Evolutionary conservation across 495 filamentous ascomycete genomes (phyloP), one percentile per base, ranked within the genome.

Genomic region (Amphirosellinia nigrospora): DNA sequence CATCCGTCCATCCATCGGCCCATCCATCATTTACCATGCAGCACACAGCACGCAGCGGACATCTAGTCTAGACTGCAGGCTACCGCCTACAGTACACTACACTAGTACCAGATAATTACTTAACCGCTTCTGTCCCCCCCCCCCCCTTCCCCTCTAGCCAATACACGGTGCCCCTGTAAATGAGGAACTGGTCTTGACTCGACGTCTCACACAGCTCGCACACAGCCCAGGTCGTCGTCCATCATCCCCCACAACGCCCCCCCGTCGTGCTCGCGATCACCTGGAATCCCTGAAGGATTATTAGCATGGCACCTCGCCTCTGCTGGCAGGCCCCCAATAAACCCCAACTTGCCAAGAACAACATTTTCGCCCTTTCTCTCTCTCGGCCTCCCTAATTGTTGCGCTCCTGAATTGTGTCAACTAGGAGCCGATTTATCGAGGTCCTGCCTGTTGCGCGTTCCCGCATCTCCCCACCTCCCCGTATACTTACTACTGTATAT

Each of bases 311-410:
- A 28, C 39, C 48, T 56, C 39, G 39, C 46, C 64, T 78, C 71
- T 73, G 71, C 64, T 72, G 63, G 45, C 39, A 58, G 55, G 16
- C 28, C 63, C 63, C 63, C 45, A 48, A 48, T 58, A 70, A 73
- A 73, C 75, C 75, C 75, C 75, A 76, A 74, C 75, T 74, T 78
- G 76, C 76, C 76, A 78, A 78, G 76, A 78, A 78, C 76, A 76
- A 70, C 73, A 74, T 76, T 76, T 76, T 70, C 72, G 46, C 50
- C 60, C 60, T 39, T 50, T 76, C 76, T 64, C 64, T 64, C 64
- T 72, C 66, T 70, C 71, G 32, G 53, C 62, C 46, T 56, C 67
- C 60, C 43, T 41, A 68, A 34, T 52, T 48, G 11, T 59, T 59
- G 16, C 55, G 7, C 53, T 52, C 23, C 45, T 23, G 52, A 32